Evolutionary conservation across 2,329 filamentous ascomycete species (phyloP), one percentile per base, ranked within the genome.

Genomic region (Talaromyces amestolkiae): DNA sequence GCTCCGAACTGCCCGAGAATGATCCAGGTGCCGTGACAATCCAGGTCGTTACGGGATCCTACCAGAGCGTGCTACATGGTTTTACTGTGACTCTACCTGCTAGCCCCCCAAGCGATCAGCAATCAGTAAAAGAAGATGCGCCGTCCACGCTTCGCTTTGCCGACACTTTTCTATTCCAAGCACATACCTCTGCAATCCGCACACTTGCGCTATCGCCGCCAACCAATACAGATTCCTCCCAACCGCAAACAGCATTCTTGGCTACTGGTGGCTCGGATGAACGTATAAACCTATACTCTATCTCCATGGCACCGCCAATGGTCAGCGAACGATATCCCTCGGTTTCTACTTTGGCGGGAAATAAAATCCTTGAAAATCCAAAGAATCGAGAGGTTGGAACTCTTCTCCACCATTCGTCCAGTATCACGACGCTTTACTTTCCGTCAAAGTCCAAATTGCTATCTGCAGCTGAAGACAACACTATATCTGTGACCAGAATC

Each of bases 141-240:
- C 76, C 63, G 10, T 60, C 67, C 13, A 74, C 83, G 17, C 82
- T 89, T 63, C 84, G 88, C 61, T 98, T 97, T 75, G 87, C 91
- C 70, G 94, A 98, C 78, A 94, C 91, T 0, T 99, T 99, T 78
- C 86, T 99, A 65, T 97, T 99, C 85, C 92, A 93, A 74, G 93
- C 95, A 15, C 95, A 99, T 80, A 85, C 88, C 65, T 96, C 93
- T 13, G 90, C 95, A 4, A 92, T 99, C 75, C 90, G 93, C 72
- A 96, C 92, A 75, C 84, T 99, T 39, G 92, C 93, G 27, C 80
- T 97, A 67, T 97, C 94, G 9, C 90, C 91, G 3, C 83, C 91
- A 0, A 91, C 91, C 13, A 85, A 84, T 22, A 72, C 74, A 45
- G 75, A 78, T 66, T 73, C 75, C 81, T 65, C 83, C 81, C 13